Percentiles rank a stretch among this genome's conserved stretches.
Conservation (phyloP, 2,329 filamentous ascomycete genomes). For the Alternaria metachromatica region DNA sequence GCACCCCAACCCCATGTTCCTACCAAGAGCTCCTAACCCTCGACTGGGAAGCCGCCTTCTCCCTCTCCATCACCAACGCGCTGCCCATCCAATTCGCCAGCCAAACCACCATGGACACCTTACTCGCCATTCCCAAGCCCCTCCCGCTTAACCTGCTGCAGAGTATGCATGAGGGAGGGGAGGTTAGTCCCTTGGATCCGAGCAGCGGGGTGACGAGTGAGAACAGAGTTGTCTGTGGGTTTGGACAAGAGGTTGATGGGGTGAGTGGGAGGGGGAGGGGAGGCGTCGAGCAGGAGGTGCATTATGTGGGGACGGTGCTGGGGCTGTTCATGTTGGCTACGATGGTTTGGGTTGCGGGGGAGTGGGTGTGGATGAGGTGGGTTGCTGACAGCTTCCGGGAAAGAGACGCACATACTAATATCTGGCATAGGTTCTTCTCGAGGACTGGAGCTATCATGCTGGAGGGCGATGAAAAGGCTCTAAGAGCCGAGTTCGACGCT, state of each 20-base stretch:
- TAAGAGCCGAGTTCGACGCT: constrained; percentile 13
- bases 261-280: constrained; percentile 4
- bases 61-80: constrained; percentile 26
- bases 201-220: constrained; percentile 13
- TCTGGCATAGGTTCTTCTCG: constrained; percentile 12
- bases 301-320: constrained; percentile 26
- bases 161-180: constrained; percentile 16
- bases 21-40: constrained; percentile 28
- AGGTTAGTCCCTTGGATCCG: constrained; percentile 14
- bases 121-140: constrained; percentile 26
- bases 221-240: constrained; percentile 34
- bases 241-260: constrained; percentile 29
- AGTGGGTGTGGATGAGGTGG: constrained; percentile 31
- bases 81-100: constrained; percentile 36
- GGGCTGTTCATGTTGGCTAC: constrained; percentile 27
- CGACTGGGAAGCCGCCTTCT: constrained; percentile 32
- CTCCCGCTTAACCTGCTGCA: constrained; percentile 28
- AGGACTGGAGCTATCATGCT: constrained; percentile 24
- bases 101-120: constrained; percentile 22
- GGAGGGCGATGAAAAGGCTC: constrained; percentile 29
- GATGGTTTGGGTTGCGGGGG: constrained; percentile 22
- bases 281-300: constrained; percentile 9
- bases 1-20: constrained; percentile 27
- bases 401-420: too few species aligned
- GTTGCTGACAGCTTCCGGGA: neutral